Percentiles rank a stretch among this genome's conserved stretches.
Conservation (phyloP, 805 yeast species). For the Zygoascus biomembranicola region DNA sequence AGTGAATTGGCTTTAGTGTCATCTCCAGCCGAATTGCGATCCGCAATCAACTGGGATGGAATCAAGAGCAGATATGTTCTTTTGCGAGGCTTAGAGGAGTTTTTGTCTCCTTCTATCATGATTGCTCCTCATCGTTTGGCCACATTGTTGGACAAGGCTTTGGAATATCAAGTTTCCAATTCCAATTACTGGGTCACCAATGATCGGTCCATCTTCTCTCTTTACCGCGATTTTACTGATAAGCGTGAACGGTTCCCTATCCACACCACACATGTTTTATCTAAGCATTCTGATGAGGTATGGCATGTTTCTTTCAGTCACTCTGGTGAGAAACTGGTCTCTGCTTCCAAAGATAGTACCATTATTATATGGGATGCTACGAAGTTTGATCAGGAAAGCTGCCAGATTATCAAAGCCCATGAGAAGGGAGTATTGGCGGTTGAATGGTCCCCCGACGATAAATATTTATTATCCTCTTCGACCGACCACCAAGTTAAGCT, state of each 20-base stretch:
- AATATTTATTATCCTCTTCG: conserved; percentile 59
- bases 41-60: conserved; percentile 29
- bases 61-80: conserved; percentile 34
- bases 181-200: conserved; percentile 19
- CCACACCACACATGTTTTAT: conserved; percentile 37
- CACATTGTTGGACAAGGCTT: conserved; percentile 44
- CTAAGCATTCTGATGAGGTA: conserved; percentile 60
- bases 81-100: conserved; percentile 35
- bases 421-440: conserved; percentile 40
- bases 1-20: conserved; percentile 24
- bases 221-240: conserved; percentile 32
- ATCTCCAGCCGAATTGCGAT: conserved; percentile 23
- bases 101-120: conserved; percentile 44
- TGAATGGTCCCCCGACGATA: conserved; percentile 70
- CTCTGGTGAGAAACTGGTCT: conserved; percentile 65
- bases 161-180: conserved; percentile 36
- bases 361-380: conserved; percentile 57
- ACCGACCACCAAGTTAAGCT: conserved; percentile 62
- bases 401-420: conserved; percentile 22
- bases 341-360: conserved; percentile 62
- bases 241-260: conserved; percentile 23
- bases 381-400: neutral
- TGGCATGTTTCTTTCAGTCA: conserved; percentile 80
- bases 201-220: neutral
- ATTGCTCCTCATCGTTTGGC: conserved; percentile 47